phyloP scores from a whole-genome alignment of 148 eudicot species.

The Hydrangea macrophylla region DNA sequence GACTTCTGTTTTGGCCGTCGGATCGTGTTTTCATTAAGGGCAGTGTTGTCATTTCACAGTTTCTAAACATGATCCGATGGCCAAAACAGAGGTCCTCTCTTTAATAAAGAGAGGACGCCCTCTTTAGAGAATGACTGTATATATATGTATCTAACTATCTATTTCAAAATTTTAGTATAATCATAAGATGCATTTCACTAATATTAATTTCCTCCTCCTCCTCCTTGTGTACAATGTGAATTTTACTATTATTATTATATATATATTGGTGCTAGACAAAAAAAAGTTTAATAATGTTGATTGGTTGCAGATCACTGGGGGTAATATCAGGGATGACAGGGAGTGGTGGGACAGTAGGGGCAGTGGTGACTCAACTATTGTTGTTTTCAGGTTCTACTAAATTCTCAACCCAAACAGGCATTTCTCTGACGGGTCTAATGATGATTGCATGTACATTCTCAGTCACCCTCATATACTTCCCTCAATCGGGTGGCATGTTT shows the following conservation, averaged over 20 bases:
- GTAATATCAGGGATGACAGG: constrained; percentile 77
- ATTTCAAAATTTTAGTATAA: too few species aligned
- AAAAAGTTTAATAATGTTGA: too few species aligned
- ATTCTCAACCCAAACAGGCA: constrained; percentile 42
- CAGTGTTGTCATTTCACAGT: too few species aligned
- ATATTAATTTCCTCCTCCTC: too few species aligned
- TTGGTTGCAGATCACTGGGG: constrained; percentile 51
- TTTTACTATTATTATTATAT: neutral
- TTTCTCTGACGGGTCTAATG: constrained; percentile 51
- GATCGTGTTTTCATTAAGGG: too few species aligned
- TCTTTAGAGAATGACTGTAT: too few species aligned
- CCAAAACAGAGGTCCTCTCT: too few species aligned
- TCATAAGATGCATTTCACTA: too few species aligned
- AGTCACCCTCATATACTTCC: constrained; percentile 42
- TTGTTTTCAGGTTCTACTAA: constrained; percentile 43
- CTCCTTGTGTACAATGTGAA: neutral
- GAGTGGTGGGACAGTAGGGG: constrained; percentile 63
- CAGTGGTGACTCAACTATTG: constrained; percentile 49
- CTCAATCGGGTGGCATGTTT: constrained; percentile 65
- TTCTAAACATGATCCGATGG: too few species aligned
- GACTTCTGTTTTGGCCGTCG: too few species aligned
- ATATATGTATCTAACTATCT: too few species aligned
- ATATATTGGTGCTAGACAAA: neutral
- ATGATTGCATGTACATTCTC: constrained; percentile 44
- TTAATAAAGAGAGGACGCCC: too few species aligned